phyloP scores from a whole-genome alignment of 345 rosid species.

The Cochlearia excelsa region DNA sequence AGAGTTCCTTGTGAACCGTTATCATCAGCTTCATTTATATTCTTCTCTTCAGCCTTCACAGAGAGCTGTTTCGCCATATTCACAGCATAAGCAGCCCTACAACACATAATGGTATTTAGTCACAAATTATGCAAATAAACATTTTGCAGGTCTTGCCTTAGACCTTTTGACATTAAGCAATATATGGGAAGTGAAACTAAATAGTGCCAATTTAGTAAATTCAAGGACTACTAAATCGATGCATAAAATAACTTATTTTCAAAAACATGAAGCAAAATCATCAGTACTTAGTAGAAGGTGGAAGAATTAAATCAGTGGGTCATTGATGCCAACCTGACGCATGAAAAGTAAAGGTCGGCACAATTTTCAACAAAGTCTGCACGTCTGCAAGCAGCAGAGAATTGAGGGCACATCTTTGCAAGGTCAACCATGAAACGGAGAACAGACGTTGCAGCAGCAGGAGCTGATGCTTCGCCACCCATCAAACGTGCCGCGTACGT shows the following conservation, averaged over 20 bases:
- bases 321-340: slow-evolving; percentile 70
- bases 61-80: slow-evolving; percentile 81
- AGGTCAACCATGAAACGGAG: slow-evolving; percentile 99
- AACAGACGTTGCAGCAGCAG: slow-evolving; percentile 95
- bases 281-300: slow-evolving; percentile 20
- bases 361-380: slow-evolving; percentile 90
- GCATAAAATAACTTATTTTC: slow-evolving; percentile 9
- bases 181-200: slow-evolving; percentile 16
- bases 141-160: slow-evolving; percentile 12
- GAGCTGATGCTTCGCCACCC: slow-evolving; percentile 99
- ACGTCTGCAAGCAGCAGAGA: slow-evolving; percentile 91
- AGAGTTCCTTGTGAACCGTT: slow-evolving; percentile 72
- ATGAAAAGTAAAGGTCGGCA: slow-evolving; percentile 90
- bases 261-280: slow-evolving; percentile 7
- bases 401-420: slow-evolving; percentile 93
- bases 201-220: slow-evolving; percentile 1
- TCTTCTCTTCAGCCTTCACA: slow-evolving; percentile 71
- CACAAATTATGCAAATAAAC: slow-evolving; percentile 11
- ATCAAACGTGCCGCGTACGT: slow-evolving; percentile 97
- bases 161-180: slow-evolving; percentile 17
- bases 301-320: slow-evolving; percentile 23
- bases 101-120: slow-evolving; percentile 26
- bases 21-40: slow-evolving; percentile 74
- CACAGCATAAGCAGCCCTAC: slow-evolving; percentile 90
- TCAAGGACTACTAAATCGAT: slow-evolving; percentile 4